Conservation (phyloP, 1,139 yeast genomes). For the Suhomyces guaymorum region DNA sequence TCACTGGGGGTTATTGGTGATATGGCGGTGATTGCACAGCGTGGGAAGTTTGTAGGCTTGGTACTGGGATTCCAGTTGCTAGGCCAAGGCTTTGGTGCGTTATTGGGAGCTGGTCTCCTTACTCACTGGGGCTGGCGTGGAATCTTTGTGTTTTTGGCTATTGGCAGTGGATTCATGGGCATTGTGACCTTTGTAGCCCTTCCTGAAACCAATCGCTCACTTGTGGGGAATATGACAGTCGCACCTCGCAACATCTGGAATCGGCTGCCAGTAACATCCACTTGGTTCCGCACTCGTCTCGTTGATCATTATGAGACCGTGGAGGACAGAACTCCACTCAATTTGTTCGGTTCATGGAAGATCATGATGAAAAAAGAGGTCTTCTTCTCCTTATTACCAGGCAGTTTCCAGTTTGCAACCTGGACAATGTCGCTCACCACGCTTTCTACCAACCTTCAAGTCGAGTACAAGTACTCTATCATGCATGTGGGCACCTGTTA, state of each 20-base stretch:
- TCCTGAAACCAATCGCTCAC: conserved; percentile 71
- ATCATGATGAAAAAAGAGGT: conserved; percentile 38
- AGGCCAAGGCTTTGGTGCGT: conserved; percentile 77
- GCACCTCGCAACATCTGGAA: conserved; percentile 43
- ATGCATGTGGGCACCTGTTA: conserved; percentile 64
- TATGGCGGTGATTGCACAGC: conserved; percentile 55
- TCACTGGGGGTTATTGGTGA: conserved; percentile 71
- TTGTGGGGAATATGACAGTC: conserved; percentile 68
- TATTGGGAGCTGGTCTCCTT: conserved; percentile 68
- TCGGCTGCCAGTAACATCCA: no score
- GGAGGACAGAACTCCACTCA: conserved; percentile 18
- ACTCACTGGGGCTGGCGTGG: conserved; percentile 70
- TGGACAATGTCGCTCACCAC: conserved; percentile 76
- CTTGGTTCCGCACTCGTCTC: no score
- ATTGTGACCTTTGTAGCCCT: conserved; percentile 41
- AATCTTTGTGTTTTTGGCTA: conserved; percentile 71
- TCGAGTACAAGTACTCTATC: conserved; percentile 50
- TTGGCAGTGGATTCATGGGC: conserved; percentile 51
- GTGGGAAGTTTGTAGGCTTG: conserved; percentile 67
- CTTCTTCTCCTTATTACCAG: conserved; percentile 43
- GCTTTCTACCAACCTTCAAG: conserved; percentile 53
- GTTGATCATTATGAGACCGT: conserved; percentile 10
- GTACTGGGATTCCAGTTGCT: conserved; percentile 63
- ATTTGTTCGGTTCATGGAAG: conserved; percentile 47
- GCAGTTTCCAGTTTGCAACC: conserved; percentile 60